Evolutionary conservation across 805 yeast species (phyloP).

Genomic region (Hanseniaspora nectarophila): DNA sequence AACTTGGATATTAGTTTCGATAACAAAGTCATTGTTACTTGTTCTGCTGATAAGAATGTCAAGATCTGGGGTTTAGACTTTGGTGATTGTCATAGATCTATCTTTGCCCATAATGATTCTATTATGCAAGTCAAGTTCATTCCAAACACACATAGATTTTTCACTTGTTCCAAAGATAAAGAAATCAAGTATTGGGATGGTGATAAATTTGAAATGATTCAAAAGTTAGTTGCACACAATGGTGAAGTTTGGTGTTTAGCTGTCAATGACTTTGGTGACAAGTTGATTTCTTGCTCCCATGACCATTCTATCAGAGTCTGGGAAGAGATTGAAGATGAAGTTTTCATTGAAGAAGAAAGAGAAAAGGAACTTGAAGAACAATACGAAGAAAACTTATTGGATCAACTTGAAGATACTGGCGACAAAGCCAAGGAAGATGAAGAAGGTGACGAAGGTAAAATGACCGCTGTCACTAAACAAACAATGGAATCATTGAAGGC

Average conservation of each 20-base stretch:
- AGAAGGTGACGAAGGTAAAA: constrained; percentile 30
- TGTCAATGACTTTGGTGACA: constrained; percentile 58
- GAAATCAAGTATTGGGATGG: constrained; percentile 96
- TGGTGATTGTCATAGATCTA: constrained; percentile 96
- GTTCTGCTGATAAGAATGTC: constrained; percentile 94
- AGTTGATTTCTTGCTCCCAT: constrained; percentile 74
- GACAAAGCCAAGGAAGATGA: constrained; percentile 29
- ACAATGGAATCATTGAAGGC: constrained; percentile 87
- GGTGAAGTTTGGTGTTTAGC: constrained; percentile 89
- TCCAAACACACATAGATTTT: constrained; percentile 78
- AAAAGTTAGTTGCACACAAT: constrained; percentile 75
- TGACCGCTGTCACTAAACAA: constrained; percentile 60
- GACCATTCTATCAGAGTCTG: constrained; percentile 90
- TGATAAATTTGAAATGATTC: constrained; percentile 87
- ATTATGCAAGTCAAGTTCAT: constrained; percentile 79
- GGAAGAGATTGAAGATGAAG: constrained; percentile 87
- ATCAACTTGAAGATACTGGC: constrained; percentile 51
- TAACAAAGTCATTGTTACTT: constrained; percentile 74
- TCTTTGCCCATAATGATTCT: constrained; percentile 94
- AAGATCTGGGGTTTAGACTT: constrained; percentile 98
- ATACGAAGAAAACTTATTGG: constrained; percentile 69
- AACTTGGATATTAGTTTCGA: constrained; percentile 85
- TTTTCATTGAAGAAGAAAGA: constrained; percentile 92
- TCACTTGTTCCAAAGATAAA: constrained; percentile 82
- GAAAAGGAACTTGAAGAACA: constrained; percentile 91